Percentiles rank a stretch among this genome's conserved stretches.
phyloP scores from a whole-genome alignment of 345 rosid genomes.

The Hibiscus trionum region DNA sequence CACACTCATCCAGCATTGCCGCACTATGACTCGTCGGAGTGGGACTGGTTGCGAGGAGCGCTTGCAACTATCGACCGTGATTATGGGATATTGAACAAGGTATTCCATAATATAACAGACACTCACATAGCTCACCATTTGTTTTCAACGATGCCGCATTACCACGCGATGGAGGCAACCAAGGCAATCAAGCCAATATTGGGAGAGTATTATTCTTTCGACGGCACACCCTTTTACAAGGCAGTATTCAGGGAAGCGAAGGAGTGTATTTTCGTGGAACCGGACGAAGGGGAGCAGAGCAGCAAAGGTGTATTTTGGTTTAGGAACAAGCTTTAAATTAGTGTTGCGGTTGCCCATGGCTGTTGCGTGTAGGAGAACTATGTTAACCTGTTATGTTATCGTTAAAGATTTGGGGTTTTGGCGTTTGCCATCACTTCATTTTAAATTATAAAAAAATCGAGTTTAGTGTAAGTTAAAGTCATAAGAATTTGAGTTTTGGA shows the following conservation, averaged over 20 bases:
- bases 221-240: not conserved
- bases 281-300: not conserved
- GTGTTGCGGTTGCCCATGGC: not conserved
- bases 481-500: too few species aligned
- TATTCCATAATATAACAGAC: not conserved
- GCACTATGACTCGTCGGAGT: not conserved
- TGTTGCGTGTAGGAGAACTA: not conserved
- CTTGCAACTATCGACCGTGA: not conserved
- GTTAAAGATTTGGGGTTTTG: not conserved
- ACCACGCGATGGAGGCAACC: conserved; percentile 62
- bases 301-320: not conserved
- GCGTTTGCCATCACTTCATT: not conserved
- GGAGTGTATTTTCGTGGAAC: conserved; percentile 5
- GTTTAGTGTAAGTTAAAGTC: too few species aligned
- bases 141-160: conserved; percentile 3
- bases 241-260: not conserved
- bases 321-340: not conserved
- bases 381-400: not conserved
- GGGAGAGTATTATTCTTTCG: not conserved
- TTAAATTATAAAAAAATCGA: not conserved
- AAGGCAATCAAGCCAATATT: conserved; percentile 47
- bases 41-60: conserved; percentile 3
- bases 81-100: conserved; percentile 1
- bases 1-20: conserved; percentile 1
- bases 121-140: conserved; percentile 4